These are phyloP conservation scores for Rhinocladiella mackenziei DNA, from an alignment of 2,329 filamentous ascomycete genomes.

Conservation along the genomic window DNA sequence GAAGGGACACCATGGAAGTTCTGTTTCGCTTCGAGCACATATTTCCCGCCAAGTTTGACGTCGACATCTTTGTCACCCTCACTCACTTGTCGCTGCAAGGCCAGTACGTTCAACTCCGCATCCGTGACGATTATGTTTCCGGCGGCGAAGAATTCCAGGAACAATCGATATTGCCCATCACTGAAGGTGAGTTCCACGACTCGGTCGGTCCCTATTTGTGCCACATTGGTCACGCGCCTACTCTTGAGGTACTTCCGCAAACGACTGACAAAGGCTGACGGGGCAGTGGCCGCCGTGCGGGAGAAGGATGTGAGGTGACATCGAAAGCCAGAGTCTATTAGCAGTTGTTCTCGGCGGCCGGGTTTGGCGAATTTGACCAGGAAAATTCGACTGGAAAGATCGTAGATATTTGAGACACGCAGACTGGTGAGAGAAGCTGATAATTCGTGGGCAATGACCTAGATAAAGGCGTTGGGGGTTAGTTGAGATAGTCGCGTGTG, in stretches of 20 bases:
- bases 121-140: constrained; percentile 95
- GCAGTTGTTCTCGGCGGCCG: constrained; percentile 78
- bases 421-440: constrained; percentile 69
- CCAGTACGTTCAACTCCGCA: constrained; percentile 73
- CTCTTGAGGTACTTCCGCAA: constrained; percentile 87
- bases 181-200: constrained; percentile 91
- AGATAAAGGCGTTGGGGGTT: too few relatives aligned
- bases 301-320: constrained; percentile 90
- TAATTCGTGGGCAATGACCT: constrained; percentile 95
- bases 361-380: constrained; percentile 93
- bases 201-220: constrained; percentile 86
- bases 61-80: constrained; percentile 82
- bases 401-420: constrained; percentile 89
- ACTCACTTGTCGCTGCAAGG: constrained; percentile 72
- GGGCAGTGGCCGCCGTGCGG: constrained; percentile 76
- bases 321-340: constrained; percentile 93
- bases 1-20: constrained; percentile 73
- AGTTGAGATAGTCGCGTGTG: constrained; percentile 10
- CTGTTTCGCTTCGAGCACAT: constrained; percentile 76
- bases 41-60: constrained; percentile 70
- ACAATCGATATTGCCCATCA: constrained; percentile 81
- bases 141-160: constrained; percentile 92
- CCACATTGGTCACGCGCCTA: constrained; percentile 71
- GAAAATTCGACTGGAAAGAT: constrained; percentile 83
- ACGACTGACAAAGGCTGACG: constrained; percentile 78